Evolutionary conservation across 306 rosid genomes (phyloP).

Genomic region (Cicer arietinum): DNA sequence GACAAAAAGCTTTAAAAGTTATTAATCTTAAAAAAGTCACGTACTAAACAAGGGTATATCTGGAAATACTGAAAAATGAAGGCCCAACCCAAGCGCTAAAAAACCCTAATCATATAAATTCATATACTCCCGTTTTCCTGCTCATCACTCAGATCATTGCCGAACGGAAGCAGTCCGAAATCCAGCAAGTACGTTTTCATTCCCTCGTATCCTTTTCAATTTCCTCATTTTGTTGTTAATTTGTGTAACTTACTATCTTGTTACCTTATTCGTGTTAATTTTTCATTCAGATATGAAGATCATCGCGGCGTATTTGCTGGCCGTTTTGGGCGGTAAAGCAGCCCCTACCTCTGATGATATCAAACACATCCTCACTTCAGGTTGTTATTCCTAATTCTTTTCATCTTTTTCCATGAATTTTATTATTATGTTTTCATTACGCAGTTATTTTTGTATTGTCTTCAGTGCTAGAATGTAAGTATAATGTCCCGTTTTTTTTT

Average conservation of each 20-base stretch:
- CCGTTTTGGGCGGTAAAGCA: constrained; percentile 79
- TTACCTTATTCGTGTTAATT: neutral
- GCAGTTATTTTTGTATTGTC: neutral
- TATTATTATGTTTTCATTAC: neutral
- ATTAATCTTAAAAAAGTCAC: no score
- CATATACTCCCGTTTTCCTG: neutral
- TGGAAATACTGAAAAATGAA: neutral
- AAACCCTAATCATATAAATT: constrained; percentile 25
- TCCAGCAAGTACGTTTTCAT: constrained; percentile 30
- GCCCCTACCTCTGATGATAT: constrained; percentile 59
- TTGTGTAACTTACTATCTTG: constrained; percentile 8
- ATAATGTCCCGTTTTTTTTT: neutral
- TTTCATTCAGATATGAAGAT: constrained; percentile 71
- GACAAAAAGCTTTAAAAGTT: no score
- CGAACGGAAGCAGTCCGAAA: constrained; percentile 34
- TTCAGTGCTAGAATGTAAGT: neutral
- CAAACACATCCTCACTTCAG: constrained; percentile 63
- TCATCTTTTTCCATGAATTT: neutral
- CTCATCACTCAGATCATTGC: neutral
- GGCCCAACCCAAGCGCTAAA: neutral
- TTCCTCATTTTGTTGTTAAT: neutral
- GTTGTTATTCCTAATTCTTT: constrained; percentile 17
- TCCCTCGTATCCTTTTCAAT: neutral
- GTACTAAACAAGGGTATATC: neutral
- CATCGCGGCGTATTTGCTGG: constrained; percentile 69